A percentile compares a stretch with the other conserved stretches of the same genome.
These are phyloP conservation scores for Salix exigua DNA, from an alignment of 345 rosid genomes.

Conservation along the genomic window DNA sequence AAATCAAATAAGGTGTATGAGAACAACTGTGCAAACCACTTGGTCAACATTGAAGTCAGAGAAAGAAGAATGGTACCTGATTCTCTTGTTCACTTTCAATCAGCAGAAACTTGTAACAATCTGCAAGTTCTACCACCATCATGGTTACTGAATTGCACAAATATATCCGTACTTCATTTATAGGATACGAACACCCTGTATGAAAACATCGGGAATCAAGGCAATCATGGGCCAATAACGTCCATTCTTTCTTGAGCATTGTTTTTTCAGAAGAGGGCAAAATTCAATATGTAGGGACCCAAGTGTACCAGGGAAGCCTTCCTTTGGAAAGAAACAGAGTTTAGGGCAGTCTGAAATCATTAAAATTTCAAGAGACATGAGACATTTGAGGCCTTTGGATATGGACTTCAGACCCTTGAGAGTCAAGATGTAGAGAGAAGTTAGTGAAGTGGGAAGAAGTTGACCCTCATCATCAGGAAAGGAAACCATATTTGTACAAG, in stretches of 20 bases:
- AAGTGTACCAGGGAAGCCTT: constrained; percentile 20
- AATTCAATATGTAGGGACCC: constrained; percentile 9
- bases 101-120: background rate
- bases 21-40: too few relatives aligned
- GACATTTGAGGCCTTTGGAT: constrained; percentile 21
- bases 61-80: background rate
- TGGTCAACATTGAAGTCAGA: background rate
- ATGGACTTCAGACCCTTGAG: constrained; percentile 13
- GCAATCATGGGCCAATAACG: constrained; percentile 18
- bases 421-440: constrained; percentile 8
- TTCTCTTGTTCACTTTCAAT: background rate
- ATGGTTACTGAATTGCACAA: background rate
- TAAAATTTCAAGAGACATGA: constrained; percentile 20
- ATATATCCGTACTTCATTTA: background rate
- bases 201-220: constrained; percentile 10
- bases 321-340: constrained; percentile 21
- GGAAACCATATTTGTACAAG: constrained; percentile 9
- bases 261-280: constrained; percentile 23
- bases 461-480: constrained; percentile 25
- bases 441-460: constrained; percentile 24
- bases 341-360: constrained; percentile 21
- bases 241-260: constrained; percentile 23
- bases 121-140: background rate
- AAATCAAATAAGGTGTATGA: background rate
- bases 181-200: background rate